A percentile compares a stretch with the other conserved stretches of the same genome.
Evolutionary conservation across 2,329 filamentous ascomycete species (phyloP).

Genomic region (Rutstroemia sp.): DNA sequence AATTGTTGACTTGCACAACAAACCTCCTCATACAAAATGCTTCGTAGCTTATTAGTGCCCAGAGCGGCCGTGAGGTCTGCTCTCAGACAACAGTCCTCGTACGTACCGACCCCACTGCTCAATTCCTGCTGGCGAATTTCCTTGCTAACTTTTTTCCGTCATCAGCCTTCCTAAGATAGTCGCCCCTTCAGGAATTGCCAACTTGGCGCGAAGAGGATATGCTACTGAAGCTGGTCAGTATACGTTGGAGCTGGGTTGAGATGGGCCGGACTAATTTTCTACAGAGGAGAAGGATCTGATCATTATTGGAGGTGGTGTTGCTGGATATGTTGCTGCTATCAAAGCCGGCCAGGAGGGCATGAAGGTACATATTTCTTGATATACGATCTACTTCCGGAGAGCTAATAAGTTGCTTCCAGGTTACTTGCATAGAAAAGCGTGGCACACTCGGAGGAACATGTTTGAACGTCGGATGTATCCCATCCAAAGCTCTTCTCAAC

Average conservation of each 20-base stretch:
- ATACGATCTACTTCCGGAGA: not conserved
- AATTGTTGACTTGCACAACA: constrained; percentile 15
- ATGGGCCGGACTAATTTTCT: constrained; percentile 46
- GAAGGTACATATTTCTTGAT: constrained; percentile 55
- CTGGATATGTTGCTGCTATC: constrained; percentile 97
- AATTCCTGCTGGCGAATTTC: constrained; percentile 5
- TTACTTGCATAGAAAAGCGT: constrained; percentile 97
- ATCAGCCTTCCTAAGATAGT: constrained; percentile 43
- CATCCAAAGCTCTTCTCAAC: constrained; percentile 98
- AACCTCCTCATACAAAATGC: constrained; percentile 39
- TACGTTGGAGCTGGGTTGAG: constrained; percentile 34
- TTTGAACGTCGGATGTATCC: constrained; percentile 98
- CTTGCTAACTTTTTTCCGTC: constrained; percentile 13
- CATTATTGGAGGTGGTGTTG: constrained; percentile 96
- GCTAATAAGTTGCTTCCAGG: constrained; percentile 43
- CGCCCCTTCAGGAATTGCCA: constrained; percentile 38
- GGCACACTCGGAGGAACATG: constrained; percentile 92
- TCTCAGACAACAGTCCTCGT: constrained; percentile 46
- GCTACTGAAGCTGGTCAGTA: constrained; percentile 39
- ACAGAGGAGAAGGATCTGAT: constrained; percentile 93
- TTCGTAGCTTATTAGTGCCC: constrained; percentile 54
- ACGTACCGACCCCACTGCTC: constrained; percentile 26
- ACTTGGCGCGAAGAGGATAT: constrained; percentile 53
- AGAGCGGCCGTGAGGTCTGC: constrained; percentile 50
- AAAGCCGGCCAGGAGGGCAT: constrained; percentile 96